phyloP scores from a whole-genome alignment of 2,329 filamentous ascomycete genomes.

The Botrytis porri region DNA sequence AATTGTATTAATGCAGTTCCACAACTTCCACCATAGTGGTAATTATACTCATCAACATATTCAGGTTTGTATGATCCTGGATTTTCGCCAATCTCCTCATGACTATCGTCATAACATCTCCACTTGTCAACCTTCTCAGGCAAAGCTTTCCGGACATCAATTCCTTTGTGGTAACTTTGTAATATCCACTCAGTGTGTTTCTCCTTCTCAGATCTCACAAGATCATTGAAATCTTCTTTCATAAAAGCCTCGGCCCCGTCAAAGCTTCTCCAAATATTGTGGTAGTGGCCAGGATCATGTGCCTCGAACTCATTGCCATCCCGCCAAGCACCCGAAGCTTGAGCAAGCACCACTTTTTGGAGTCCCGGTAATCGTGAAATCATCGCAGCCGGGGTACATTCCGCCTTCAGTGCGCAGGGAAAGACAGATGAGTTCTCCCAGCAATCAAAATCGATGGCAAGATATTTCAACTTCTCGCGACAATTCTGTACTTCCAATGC shows the following conservation, averaged over 20 bases:
- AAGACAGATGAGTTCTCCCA: background rate
- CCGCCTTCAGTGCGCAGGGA: background rate
- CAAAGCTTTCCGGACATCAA: background rate
- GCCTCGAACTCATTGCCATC: background rate
- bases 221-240: background rate
- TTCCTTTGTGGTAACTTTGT: background rate
- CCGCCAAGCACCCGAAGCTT: background rate
- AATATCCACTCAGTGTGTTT: background rate
- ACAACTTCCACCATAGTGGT: background rate
- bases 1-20: constrained; percentile 1
- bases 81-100: background rate
- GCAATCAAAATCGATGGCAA: constrained; percentile 1
- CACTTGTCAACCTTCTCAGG: background rate
- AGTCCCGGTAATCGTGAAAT: constrained; percentile 2
- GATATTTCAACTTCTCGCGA: constrained; percentile 1
- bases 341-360: background rate
- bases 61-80: background rate
- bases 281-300: background rate
- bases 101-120: background rate
- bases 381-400: background rate
- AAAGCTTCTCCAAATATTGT: background rate
- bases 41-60: background rate
- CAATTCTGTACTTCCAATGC: constrained; percentile 8
- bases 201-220: background rate
- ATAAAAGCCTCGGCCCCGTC: too few relatives aligned